Conservation (phyloP, 129 eudicot genomes). For the Flaveria ramosissima region DNA sequence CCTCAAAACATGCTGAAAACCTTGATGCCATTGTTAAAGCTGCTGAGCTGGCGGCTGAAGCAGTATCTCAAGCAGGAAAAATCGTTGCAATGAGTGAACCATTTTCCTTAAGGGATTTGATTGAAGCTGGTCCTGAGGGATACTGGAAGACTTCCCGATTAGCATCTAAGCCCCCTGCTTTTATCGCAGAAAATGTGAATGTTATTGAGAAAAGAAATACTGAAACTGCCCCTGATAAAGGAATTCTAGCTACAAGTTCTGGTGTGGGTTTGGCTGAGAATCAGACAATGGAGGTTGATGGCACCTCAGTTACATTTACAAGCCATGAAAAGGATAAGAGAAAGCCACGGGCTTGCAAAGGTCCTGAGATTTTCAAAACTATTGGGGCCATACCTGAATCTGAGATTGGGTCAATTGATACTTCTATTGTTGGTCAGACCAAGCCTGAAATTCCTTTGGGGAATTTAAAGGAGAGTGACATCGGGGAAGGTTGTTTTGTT, state of each 20-base stretch:
- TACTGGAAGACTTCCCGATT: slow-evolving; percentile 56
- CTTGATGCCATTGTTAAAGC: slow-evolving; percentile 81
- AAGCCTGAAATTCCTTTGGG: slow-evolving; percentile 14
- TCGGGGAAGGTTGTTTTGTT: slow-evolving; percentile 67
- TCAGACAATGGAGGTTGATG: slow-evolving; percentile 33
- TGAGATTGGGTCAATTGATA: slow-evolving; percentile 34
- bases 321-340: slow-evolving; percentile 41
- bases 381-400: slow-evolving; percentile 42
- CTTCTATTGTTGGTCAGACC: slow-evolving; percentile 25
- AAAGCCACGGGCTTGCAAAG: slow-evolving; percentile 36
- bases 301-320: slow-evolving; percentile 33
- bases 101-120: slow-evolving; percentile 50
- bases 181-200: slow-evolving; percentile 18
- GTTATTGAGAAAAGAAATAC: slow-evolving; percentile 23
- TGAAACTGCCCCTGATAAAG: slow-evolving; percentile 37
- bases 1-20: slow-evolving; percentile 34
- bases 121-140: slow-evolving; percentile 68
- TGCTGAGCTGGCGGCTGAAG: slow-evolving; percentile 93
- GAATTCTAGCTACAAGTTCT: slow-evolving; percentile 15
- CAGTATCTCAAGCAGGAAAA: slow-evolving; percentile 90
- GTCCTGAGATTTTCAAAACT: slow-evolving; percentile 40
- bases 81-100: slow-evolving; percentile 80
- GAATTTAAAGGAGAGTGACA: slow-evolving; percentile 35
- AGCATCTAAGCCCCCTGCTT: slow-evolving; percentile 35
- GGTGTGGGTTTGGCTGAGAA: slow-evolving; percentile 30